Evolutionary conservation across 1,284 basidiomycete species (phyloP).

Genomic region (Kalmanozyma brasiliensis): DNA sequence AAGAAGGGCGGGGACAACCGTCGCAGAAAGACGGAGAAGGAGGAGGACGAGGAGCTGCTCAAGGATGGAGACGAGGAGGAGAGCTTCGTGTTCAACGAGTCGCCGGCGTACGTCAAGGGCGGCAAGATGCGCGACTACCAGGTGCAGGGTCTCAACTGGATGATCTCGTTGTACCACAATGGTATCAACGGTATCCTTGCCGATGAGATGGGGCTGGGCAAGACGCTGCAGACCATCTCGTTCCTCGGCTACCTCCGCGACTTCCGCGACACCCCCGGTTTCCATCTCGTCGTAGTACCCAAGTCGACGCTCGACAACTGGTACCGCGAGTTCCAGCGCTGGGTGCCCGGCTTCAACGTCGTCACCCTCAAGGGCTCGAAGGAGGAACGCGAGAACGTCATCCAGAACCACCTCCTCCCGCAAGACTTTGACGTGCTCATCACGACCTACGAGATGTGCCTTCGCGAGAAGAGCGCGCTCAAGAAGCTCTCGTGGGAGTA

Average conservation of each 20-base stretch:
- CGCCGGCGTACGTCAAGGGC: slow-evolving; percentile 70
- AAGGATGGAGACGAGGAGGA: slow-evolving; percentile 81
- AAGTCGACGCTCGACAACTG: slow-evolving; percentile 98
- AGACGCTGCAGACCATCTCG: slow-evolving; percentile 96
- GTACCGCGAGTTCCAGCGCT: slow-evolving; percentile 89
- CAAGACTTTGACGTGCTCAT: slow-evolving; percentile 94
- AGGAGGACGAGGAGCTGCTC: slow-evolving; percentile 81
- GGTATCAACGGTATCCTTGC: slow-evolving; percentile 65
- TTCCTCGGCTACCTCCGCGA: slow-evolving; percentile 96
- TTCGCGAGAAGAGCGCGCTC: slow-evolving; percentile 89
- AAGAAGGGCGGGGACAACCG: slow-evolving; percentile 71
- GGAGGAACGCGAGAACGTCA: slow-evolving; percentile 86
- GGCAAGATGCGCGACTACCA: slow-evolving; percentile 93
- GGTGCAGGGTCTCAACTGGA: slow-evolving; percentile 95
- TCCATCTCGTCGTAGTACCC: slow-evolving; percentile 94
- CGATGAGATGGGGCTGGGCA: slow-evolving; percentile 85
- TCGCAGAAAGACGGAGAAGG: slow-evolving; percentile 89
- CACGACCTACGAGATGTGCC: slow-evolving; percentile 96
- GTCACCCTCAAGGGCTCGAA: slow-evolving; percentile 85
- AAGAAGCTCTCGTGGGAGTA: slow-evolving; percentile 98
- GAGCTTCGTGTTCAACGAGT: slow-evolving; percentile 62
- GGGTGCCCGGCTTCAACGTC: slow-evolving; percentile 85
- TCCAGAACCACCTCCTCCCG: slow-evolving; percentile 80
- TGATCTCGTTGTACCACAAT: slow-evolving; percentile 71
- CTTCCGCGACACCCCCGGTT: slow-evolving; percentile 80